Evolutionary conservation across 495 filamentous ascomycete species (phyloP).

Genomic region (Aspergillus indologenus): DNA sequence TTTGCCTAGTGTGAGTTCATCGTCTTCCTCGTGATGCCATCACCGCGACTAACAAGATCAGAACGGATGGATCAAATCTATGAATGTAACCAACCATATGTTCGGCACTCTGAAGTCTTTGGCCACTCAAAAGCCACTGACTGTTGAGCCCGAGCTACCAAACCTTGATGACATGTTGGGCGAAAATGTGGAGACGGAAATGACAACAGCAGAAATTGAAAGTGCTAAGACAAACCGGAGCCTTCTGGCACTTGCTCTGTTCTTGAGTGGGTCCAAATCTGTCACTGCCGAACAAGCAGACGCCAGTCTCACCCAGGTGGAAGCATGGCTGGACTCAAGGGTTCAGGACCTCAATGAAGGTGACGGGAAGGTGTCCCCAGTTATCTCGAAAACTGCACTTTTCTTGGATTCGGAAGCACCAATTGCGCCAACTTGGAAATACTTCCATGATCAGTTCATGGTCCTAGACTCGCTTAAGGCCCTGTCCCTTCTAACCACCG

Average conservation of each 20-base stretch:
- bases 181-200: slow-evolving; percentile 26
- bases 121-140: slow-evolving; percentile 32
- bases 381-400: slow-evolving; percentile 28
- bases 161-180: slow-evolving; percentile 26
- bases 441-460: slow-evolving; percentile 35
- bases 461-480: slow-evolving; percentile 43
- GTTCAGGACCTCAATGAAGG: slow-evolving; percentile 23
- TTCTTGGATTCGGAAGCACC: slow-evolving; percentile 22
- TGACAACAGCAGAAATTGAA: slow-evolving; percentile 36
- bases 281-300: slow-evolving; percentile 32
- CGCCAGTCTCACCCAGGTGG: slow-evolving; percentile 29
- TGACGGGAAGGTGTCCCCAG: slow-evolving; percentile 20
- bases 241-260: slow-evolving; percentile 34
- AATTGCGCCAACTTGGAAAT: slow-evolving; percentile 41
- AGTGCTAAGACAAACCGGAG: slow-evolving; percentile 29
- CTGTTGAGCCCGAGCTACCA: slow-evolving; percentile 27
- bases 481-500: slow-evolving; percentile 26
- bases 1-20: slow-evolving; percentile 37
- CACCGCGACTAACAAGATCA: slow-evolving; percentile 14
- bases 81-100: slow-evolving; percentile 35
- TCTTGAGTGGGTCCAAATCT: slow-evolving; percentile 37
- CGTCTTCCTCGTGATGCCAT: not conserved
- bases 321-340: slow-evolving; percentile 34
- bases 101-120: slow-evolving; percentile 35
- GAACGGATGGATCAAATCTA: slow-evolving; percentile 40